These are phyloP conservation scores for Eucommia ulmoides DNA, from an alignment of 257 asterid species.

Conservation along the genomic window DNA sequence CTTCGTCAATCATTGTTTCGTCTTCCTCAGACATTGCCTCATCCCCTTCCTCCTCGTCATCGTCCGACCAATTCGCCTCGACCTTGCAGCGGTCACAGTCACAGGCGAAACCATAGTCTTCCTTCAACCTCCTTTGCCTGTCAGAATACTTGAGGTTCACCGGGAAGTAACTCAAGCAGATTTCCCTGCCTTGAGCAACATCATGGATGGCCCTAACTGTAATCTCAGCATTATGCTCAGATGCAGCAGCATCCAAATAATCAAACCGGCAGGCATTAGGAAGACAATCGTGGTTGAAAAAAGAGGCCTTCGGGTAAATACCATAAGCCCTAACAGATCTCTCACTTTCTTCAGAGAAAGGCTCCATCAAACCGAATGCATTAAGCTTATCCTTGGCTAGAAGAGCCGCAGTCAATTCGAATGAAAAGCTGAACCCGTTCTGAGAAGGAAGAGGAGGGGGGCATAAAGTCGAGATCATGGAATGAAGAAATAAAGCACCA, in stretches of 20 bases:
- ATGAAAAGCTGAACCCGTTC: constrained; percentile 26
- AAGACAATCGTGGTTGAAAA: constrained; percentile 93
- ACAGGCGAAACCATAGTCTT: constrained; percentile 71
- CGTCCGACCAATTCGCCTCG: constrained; percentile 88
- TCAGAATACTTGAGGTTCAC: constrained; percentile 62
- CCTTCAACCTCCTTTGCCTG: constrained; percentile 75
- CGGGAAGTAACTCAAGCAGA: constrained; percentile 86
- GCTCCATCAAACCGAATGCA: constrained; percentile 87
- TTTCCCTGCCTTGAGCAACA: constrained; percentile 59
- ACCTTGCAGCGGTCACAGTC: constrained; percentile 86
- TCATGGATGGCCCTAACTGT: constrained; percentile 71
- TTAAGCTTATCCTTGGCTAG: constrained; percentile 73
- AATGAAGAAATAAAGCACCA: constrained; percentile 31
- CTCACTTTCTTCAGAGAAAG: constrained; percentile 27
- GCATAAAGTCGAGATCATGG: constrained; percentile 26
- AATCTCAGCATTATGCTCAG: constrained; percentile 35
- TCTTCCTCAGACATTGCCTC: constrained; percentile 44
- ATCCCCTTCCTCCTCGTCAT: constrained; percentile 38
- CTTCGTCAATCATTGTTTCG: constrained; percentile 24
- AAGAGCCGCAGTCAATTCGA: constrained; percentile 55
- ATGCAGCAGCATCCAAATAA: constrained; percentile 40
- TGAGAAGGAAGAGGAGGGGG: constrained; percentile 11
- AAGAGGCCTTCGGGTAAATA: constrained; percentile 67
- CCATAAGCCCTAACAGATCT: constrained; percentile 87
- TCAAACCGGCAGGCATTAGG: constrained; percentile 96